Percentiles rank a stretch among this genome's conserved stretches.
phyloP scores from a whole-genome alignment of 768 basidiomycete species.

The Kwoniella pini region DNA sequence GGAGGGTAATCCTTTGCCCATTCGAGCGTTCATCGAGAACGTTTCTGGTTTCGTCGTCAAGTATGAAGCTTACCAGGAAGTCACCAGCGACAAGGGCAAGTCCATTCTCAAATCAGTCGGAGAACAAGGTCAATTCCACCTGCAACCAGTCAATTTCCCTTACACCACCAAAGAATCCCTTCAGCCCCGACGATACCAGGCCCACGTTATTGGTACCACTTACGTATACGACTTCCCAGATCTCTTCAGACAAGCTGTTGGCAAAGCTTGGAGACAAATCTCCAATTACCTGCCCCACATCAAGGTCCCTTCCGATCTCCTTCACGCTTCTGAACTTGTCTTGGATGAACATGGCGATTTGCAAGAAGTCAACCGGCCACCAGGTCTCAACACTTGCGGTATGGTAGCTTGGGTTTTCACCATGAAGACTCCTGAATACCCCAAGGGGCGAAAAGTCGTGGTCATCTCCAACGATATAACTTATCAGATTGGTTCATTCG shows the following conservation, averaged over 20 bases:
- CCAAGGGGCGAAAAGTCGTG: slow-evolving; percentile 79
- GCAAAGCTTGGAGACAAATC: slow-evolving; percentile 75
- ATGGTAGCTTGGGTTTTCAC: slow-evolving; percentile 99
- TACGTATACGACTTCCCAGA: slow-evolving; percentile 99
- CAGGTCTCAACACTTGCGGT: slow-evolving; percentile 91
- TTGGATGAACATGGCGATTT: slow-evolving; percentile 90
- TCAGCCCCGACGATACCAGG: slow-evolving; percentile 98
- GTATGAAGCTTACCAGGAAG: slow-evolving; percentile 97
- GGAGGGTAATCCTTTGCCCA: slow-evolving; percentile 91
- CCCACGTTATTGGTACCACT: slow-evolving; percentile 95
- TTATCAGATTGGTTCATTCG: slow-evolving; percentile 97
- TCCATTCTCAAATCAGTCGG: slow-evolving; percentile 97
- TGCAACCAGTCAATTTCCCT: slow-evolving; percentile 88
- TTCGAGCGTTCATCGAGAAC: slow-evolving; percentile 97
- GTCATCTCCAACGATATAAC: slow-evolving; percentile 98
- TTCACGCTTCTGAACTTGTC: slow-evolving; percentile 86
- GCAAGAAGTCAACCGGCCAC: slow-evolving; percentile 83
- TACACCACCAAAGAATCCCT: slow-evolving; percentile 98
- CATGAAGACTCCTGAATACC: slow-evolving; percentile 86
- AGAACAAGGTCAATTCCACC: slow-evolving; percentile 92
- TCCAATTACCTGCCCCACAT: slow-evolving; percentile 69
- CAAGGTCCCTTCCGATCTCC: slow-evolving; percentile 70
- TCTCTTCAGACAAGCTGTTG: slow-evolving; percentile 93
- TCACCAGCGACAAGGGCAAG: slow-evolving; percentile 90
- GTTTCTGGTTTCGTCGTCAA: slow-evolving; percentile 99